Evolutionary conservation across 768 basidiomycete species (phyloP).

Genomic region (Phanerochaete sordida): DNA sequence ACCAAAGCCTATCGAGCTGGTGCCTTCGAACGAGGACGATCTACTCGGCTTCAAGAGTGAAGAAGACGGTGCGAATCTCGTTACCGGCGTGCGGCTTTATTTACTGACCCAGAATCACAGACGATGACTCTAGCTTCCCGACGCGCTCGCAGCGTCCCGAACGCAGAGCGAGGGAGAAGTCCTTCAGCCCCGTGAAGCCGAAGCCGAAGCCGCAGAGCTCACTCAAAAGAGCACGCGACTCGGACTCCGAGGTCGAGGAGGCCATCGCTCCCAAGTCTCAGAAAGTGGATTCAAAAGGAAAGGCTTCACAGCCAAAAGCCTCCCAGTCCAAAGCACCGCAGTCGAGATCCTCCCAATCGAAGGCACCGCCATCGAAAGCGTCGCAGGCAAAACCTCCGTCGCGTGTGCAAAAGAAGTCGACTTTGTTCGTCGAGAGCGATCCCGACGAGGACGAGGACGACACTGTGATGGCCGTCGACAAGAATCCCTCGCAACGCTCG

Average conservation of each 20-base stretch:
- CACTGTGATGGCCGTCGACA: not conserved
- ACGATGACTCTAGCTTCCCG: not conserved
- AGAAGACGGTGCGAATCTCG: not conserved
- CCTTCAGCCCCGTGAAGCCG: not conserved
- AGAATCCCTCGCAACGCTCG: not conserved
- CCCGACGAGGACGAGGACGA: conserved; percentile 1
- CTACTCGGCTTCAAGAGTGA: not conserved
- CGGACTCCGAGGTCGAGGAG: not conserved
- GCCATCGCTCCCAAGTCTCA: not conserved
- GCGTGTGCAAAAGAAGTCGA: conserved; percentile 8
- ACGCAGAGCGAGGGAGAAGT: not conserved
- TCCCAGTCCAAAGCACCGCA: conserved; percentile 8
- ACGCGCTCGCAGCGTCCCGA: not conserved
- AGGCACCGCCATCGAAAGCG: no score
- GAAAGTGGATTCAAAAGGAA: not conserved
- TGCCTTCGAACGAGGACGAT: conserved; percentile 48
- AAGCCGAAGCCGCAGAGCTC: not conserved
- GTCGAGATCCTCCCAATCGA: not conserved
- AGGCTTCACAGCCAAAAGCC: no score
- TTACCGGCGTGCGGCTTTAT: no score
- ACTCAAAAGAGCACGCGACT: not conserved
- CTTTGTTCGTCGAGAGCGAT: conserved; percentile 3
- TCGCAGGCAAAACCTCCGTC: no score
- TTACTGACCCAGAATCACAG: not conserved
- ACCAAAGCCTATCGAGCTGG: conserved; percentile 45